Evolutionary conservation across 2,329 filamentous ascomycete genomes (phyloP), one percentile per base, ranked within the genome.

Genomic region (Ophiosphaerella korrae): DNA sequence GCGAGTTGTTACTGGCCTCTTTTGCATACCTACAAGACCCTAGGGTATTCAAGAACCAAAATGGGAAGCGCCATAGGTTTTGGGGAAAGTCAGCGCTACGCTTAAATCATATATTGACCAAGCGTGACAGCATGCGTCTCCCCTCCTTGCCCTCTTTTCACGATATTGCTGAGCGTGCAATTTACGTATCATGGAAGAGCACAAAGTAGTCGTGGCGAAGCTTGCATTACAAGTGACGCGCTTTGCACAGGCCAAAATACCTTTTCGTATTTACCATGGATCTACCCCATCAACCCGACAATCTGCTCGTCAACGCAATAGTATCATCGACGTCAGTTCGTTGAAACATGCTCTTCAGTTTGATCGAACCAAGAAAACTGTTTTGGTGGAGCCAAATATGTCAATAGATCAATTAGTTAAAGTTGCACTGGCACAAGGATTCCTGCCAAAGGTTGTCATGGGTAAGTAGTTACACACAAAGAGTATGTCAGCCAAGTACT

Each of bases 371-470:
- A 70, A 63, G 5, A 77, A 75, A 52, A 80, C 75, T 11, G 77
- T 75, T 41, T 61, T 84, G 0, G 86, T 88, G 1, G 86, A 89
- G 63, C 85, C 86, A 0, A 89, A 89, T 57, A 86, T 89, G 3
- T 77, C 84, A 0, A 89, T 89, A 85, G 85, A 88, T 51, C 74
- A 74, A 0, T 76, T 89, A 1, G 80, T 88, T 1, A 78, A 81
- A 45, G 82, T 79, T 1, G 85, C 85, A 0, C 60, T 86, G 40
- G 68, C 73, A 4, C 64, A 83, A 42, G 81, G 81, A 0, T 73
- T 89, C 0, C 71, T 89, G 1, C 86, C 82, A 1, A 82, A 81
- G 0, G 85, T 89, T 0, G 85, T 89, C 3, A 88, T 88, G 83
- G 87, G 45, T 47, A 24, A 33, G 45, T 23, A 13, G 16, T 5